phyloP scores from a whole-genome alignment of 441 rosid species.

The Viola pubescens region DNA sequence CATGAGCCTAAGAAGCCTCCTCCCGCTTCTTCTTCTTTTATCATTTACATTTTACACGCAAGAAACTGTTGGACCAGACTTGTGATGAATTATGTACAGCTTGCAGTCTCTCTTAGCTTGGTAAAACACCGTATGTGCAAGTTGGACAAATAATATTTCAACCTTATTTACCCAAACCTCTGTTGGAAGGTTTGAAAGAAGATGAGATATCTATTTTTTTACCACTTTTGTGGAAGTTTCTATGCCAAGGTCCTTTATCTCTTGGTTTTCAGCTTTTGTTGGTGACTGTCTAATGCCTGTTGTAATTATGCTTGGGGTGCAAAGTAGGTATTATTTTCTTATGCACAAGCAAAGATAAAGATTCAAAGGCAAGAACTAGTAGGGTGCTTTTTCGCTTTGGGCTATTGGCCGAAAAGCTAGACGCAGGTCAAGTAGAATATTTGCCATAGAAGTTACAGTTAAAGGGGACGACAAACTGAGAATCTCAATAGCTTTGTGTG shows the following conservation, averaged over 20 bases:
- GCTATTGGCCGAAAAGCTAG: slow-evolving; percentile 27
- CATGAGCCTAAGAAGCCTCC: neutral
- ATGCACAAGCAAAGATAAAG: slow-evolving; percentile 5
- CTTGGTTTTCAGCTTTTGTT: neutral
- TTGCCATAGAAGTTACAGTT: slow-evolving; percentile 25
- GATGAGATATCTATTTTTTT: neutral
- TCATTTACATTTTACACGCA: neutral
- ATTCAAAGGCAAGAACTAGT: slow-evolving; percentile 11
- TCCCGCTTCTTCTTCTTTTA: neutral
- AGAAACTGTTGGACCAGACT: neutral
- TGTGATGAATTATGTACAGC: too few species aligned
- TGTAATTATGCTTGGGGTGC: neutral
- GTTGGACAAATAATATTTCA: too few species aligned
- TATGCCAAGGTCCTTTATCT: neutral
- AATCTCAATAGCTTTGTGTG: slow-evolving; percentile 24
- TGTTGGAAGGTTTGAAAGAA: slow-evolving; percentile 17
- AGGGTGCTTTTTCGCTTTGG: slow-evolving; percentile 20
- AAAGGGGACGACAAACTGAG: slow-evolving; percentile 19
- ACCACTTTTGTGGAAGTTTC: neutral
- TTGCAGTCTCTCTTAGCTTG: too few species aligned
- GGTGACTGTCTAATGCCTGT: neutral
- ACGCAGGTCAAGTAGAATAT: slow-evolving; percentile 25
- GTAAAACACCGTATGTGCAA: too few species aligned
- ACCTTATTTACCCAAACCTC: too few species aligned
- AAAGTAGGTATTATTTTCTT: neutral